phyloP scores from a whole-genome alignment of 202 grass and related monocot species.

The Hordeum pubiflorum region DNA sequence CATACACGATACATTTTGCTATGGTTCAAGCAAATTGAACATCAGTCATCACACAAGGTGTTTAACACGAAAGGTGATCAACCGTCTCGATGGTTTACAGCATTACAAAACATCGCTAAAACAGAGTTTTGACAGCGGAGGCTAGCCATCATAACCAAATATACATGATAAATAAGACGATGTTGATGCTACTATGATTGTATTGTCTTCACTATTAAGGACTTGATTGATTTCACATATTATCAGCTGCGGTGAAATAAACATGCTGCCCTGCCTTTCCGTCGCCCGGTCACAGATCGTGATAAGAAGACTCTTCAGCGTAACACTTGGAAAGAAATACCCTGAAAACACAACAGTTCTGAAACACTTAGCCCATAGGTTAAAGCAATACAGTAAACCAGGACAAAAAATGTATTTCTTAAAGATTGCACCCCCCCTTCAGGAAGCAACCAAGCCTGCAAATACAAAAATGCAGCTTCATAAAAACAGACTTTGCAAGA shows the following conservation, averaged over 20 bases:
- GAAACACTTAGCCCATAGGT: not conserved
- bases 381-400: not conserved
- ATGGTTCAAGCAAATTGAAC: not conserved
- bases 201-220: not conserved
- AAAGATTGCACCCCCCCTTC: conserved; percentile 32
- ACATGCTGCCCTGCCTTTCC: no score
- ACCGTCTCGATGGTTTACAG: not conserved
- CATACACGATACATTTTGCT: not conserved
- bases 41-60: not conserved
- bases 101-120: not conserved
- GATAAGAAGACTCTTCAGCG: not conserved
- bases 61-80: not conserved
- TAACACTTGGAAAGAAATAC: not conserved
- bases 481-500: conserved; percentile 24
- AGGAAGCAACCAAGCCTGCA: conserved; percentile 44
- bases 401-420: not conserved
- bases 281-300: not conserved
- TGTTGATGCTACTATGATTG: no score
- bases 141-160: not conserved
- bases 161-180: not conserved
- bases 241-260: not conserved
- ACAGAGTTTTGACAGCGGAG: not conserved
- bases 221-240: not conserved
- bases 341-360: conserved; percentile 16
- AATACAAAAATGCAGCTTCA: conserved; percentile 42